Conservation (phyloP, 331 rosid species). For the Cydonia oblonga region DNA sequence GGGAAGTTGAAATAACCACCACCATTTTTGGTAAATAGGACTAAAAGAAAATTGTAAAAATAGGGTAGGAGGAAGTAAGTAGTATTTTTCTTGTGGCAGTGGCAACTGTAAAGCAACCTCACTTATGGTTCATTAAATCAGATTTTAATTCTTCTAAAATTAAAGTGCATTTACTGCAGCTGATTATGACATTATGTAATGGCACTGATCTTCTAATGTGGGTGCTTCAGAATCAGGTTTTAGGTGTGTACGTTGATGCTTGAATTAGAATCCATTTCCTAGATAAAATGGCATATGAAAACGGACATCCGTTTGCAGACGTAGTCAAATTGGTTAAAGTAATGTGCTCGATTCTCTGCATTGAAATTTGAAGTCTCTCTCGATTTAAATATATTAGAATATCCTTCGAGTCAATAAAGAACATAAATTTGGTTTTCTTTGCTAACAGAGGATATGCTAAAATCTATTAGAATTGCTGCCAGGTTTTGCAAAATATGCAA, state of each 20-base stretch:
- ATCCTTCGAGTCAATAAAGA: no score
- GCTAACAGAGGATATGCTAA: no score
- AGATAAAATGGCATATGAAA: not conserved
- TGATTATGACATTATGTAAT: not conserved
- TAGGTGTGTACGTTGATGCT: not conserved
- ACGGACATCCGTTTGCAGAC: no score
- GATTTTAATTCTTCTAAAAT: not conserved
- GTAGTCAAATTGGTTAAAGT: no score
- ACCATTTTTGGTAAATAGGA: no score
- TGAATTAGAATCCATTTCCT: not conserved
- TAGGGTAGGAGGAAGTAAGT: no score
- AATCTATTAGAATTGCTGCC: not conserved
- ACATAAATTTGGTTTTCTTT: no score
- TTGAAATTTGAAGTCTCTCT: no score
- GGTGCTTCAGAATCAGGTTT: not conserved
- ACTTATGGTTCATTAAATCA: not conserved
- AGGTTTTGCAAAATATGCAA: not conserved
- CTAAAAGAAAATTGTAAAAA: no score
- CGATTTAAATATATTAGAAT: no score
- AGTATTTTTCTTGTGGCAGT: not conserved
- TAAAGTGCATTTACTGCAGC: constrained; percentile 2
- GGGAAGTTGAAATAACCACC: no score
- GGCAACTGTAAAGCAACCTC: not conserved
- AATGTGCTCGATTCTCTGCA: fast-evolving
- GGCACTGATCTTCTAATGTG: not conserved